phyloP scores from a whole-genome alignment of 1,284 basidiomycete genomes.

The Spongispora temasekensis region DNA sequence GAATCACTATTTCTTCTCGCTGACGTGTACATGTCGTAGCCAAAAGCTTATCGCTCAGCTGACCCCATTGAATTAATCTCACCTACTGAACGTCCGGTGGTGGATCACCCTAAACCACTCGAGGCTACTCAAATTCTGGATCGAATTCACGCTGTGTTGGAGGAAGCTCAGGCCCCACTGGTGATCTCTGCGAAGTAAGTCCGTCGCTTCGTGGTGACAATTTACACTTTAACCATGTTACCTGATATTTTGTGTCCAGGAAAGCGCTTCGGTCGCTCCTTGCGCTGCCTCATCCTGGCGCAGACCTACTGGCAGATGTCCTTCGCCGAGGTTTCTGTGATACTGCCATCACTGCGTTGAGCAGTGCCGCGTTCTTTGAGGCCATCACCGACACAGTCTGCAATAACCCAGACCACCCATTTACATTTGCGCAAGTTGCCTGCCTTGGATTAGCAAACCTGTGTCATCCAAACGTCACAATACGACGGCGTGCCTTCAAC shows the following conservation, averaged over 20 bases:
- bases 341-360: conserved; percentile 40
- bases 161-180: conserved; percentile 53
- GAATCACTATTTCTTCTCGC: neutral
- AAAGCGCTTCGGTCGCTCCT: conserved; percentile 80
- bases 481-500: conserved; percentile 78
- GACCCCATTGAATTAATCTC: conserved; percentile 56
- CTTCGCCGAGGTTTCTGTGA: conserved; percentile 75
- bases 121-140: conserved; percentile 58
- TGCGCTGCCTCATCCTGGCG: conserved; percentile 58
- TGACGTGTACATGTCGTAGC: conserved; percentile 41
- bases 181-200: conserved; percentile 65
- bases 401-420: conserved; percentile 55
- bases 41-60: conserved; percentile 72
- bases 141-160: conserved; percentile 65
- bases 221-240: conserved; percentile 14
- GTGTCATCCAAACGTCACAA: conserved; percentile 68
- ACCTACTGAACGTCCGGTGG: conserved; percentile 54
- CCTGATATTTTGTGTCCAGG: conserved; percentile 40
- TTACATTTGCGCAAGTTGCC: conserved; percentile 76
- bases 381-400: conserved; percentile 77
- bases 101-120: conserved; percentile 55
- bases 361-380: conserved; percentile 70
- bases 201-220: neutral
- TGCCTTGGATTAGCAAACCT: conserved; percentile 87
- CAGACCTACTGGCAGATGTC: conserved; percentile 67